Evolutionary conservation across 2,329 filamentous ascomycete species (phyloP).

Genomic region (Tetracladium maxilliforme): DNA sequence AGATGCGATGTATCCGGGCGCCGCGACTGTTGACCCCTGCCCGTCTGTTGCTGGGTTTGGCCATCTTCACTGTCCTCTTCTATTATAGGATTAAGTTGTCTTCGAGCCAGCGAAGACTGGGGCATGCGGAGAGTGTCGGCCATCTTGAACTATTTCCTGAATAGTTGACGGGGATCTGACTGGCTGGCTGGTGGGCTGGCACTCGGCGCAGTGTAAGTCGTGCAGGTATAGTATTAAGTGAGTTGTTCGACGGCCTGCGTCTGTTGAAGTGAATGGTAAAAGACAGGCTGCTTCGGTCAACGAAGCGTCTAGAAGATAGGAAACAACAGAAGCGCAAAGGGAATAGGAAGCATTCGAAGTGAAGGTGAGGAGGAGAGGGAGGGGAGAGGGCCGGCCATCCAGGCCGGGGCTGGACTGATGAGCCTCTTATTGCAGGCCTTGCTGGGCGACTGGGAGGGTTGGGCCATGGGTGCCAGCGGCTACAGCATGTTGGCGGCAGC

Average conservation of each 20-base stretch:
- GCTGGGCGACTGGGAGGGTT: too few species aligned
- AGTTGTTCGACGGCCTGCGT: constrained; percentile 12
- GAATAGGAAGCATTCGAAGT: too few species aligned
- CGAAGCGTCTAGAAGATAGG: constrained; percentile 13
- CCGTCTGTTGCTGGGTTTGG: constrained; percentile 11
- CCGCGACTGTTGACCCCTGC: constrained; percentile 20
- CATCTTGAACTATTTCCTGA: constrained; percentile 20
- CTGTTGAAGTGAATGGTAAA: constrained; percentile 7
- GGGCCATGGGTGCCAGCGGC: too few species aligned
- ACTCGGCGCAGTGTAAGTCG: background rate
- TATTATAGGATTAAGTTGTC: constrained; percentile 49
- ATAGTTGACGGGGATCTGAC: constrained; percentile 6
- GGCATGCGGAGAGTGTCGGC: constrained; percentile 32
- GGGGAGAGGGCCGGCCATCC: too few species aligned
- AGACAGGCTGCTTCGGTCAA: constrained; percentile 20
- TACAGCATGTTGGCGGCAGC: too few species aligned
- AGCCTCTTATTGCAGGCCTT: too few species aligned
- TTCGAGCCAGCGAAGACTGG: constrained; percentile 33
- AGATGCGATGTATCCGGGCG: constrained; percentile 14
- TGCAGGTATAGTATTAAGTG: constrained; percentile 1
- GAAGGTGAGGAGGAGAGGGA: too few species aligned
- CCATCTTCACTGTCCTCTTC: constrained; percentile 30
- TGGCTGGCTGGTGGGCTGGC: background rate
- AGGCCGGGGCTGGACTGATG: too few species aligned
- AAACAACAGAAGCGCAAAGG: constrained; percentile 4